A percentile compares a stretch with the other conserved stretches of the same genome.
Evolutionary conservation across 2,329 filamentous ascomycete species (phyloP).

Genomic region (Davidsoniella eucalypti): DNA sequence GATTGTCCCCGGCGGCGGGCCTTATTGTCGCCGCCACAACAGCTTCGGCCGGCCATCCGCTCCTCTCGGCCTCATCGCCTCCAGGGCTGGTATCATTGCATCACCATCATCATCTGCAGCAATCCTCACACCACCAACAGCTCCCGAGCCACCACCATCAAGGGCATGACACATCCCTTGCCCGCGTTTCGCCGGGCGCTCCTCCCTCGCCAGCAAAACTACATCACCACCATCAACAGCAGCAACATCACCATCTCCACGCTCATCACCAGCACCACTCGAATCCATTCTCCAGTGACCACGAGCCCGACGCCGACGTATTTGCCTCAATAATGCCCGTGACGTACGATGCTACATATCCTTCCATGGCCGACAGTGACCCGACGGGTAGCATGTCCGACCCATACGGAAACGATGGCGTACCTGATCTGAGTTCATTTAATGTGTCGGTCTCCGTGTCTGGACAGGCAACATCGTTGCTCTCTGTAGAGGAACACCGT

Average conservation of each 20-base stretch:
- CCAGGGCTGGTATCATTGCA: constrained; percentile 8
- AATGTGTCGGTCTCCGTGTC: constrained; percentile 15
- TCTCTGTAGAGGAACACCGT: constrained; percentile 21
- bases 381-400: constrained; percentile 19
- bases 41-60: constrained; percentile 3
- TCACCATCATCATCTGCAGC: constrained; percentile 3
- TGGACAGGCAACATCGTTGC: constrained; percentile 21
- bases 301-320: constrained; percentile 7
- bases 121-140: constrained; percentile 1
- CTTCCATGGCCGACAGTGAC: constrained; percentile 26
- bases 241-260: constrained; percentile 6
- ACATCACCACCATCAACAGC: background rate
- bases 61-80: constrained; percentile 11
- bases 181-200: constrained; percentile 6
- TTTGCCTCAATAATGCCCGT: constrained; percentile 28
- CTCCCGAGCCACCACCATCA: background rate
- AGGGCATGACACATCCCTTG: constrained; percentile 7
- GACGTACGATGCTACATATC: constrained; percentile 31
- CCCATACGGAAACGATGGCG: constrained; percentile 27
- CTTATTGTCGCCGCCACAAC: constrained; percentile 6
- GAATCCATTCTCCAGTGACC: constrained; percentile 13
- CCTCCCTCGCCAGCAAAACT: constrained; percentile 6
- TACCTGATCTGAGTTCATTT: constrained; percentile 28
- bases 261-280: constrained; percentile 12
- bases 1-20: constrained; percentile 2